Percentiles rank a stretch among this genome's conserved stretches.
Conservation (phyloP, 2,329 filamentous ascomycete genomes). For the Aureobasidium vineae region DNA sequence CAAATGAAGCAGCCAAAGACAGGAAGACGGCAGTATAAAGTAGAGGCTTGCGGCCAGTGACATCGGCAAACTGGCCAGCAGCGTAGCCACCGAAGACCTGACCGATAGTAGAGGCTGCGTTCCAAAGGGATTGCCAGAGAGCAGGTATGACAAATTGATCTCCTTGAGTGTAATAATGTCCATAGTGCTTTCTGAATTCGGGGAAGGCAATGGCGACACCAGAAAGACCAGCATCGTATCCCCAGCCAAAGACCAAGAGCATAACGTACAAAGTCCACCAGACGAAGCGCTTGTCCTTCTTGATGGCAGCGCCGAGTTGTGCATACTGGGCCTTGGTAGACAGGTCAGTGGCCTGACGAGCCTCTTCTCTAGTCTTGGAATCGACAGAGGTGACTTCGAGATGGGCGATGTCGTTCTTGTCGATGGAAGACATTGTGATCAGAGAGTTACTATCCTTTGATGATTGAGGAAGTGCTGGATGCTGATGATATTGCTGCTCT, state of each 20-base stretch:
- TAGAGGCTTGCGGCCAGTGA: neutral
- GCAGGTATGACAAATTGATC: neutral
- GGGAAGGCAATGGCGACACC: conserved; percentile 33
- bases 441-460: neutral
- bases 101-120: neutral
- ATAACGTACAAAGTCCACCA: conserved; percentile 33
- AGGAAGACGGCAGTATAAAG: neutral
- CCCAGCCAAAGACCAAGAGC: conserved; percentile 41
- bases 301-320: conserved; percentile 33
- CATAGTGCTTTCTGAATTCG: conserved; percentile 24
- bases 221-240: conserved; percentile 38
- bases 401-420: conserved; percentile 30
- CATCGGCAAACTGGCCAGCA: neutral
- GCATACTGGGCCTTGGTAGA: conserved; percentile 32
- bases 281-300: conserved; percentile 32
- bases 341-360: neutral
- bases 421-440: conserved; percentile 26
- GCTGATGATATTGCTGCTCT: neutral
- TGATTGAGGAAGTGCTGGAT: neutral
- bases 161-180: neutral
- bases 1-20: neutral
- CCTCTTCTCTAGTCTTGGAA: neutral
- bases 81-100: neutral
- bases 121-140: neutral
- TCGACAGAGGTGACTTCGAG: conserved; percentile 20